Evolutionary conservation across 768 basidiomycete genomes (phyloP), one percentile per base, ranked within the genome.

Genomic region (Macrolepiota albuminosa): DNA sequence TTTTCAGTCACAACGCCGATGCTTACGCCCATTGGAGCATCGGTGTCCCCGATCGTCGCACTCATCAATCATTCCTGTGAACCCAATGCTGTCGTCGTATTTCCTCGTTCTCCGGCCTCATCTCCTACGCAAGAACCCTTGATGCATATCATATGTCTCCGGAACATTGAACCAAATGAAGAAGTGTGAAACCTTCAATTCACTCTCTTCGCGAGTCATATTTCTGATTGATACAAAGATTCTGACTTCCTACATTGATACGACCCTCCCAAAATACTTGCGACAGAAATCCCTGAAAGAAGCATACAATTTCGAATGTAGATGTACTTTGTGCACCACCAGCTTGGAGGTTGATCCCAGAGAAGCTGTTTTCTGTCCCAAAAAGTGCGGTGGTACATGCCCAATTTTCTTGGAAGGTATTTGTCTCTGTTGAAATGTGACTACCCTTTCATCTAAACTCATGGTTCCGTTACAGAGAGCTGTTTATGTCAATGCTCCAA

Each of bases 81-180:
- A 24, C 92, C 93, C 0, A 95, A 97, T 68, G 93, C 89, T 0
- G 91, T 88, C 36, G 82, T 95, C n/a, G 91, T 98, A 4, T 98
- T 96, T 68, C 95, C 95, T 52, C 78, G 84, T 4, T 70, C 78
- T 3, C 69, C 77, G 5, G 69, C 67, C 13, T 61, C 70, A 14
- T 65, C 72, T 1, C 60, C 66, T 0, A 66, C 58, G 21, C 71
- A 78, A 31, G 87, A 88, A 67, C 85, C 89, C 0, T 61, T 83
- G 33, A 81, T 94, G 84, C 82, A 89, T 40, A 79, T 97, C 11
- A 72, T 95, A 13, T 86, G 89, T 0, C 71, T 98, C 31, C 82
- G 80, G 54, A 75, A 83, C 14, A 88, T 98, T 37, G 53, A 63
- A 2, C 69, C 78, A 0, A 84, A 78, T 7, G 87, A 95, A 70